Percentiles rank a stretch among this genome's conserved stretches.
These are phyloP conservation scores for Karstenula rhodostoma DNA, from an alignment of 2,329 filamentous ascomycete species.

Conservation along the genomic window DNA sequence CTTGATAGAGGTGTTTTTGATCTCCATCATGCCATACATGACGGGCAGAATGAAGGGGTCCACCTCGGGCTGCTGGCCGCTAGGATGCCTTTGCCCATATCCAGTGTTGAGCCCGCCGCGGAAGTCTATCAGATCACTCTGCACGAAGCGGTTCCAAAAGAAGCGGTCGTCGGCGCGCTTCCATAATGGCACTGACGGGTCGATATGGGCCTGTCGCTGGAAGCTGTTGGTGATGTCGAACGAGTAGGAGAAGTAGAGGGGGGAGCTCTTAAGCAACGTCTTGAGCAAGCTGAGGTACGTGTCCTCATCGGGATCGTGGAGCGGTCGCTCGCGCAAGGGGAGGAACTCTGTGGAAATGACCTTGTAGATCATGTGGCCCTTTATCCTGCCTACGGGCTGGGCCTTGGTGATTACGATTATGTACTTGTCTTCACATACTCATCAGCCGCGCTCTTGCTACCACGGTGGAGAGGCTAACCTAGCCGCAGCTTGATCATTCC, in stretches of 20 bases:
- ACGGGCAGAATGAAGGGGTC: slow-evolving; percentile 95
- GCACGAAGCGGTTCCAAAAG: slow-evolving; percentile 97
- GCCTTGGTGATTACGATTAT: slow-evolving; percentile 96
- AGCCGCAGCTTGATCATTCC: slow-evolving; percentile 93
- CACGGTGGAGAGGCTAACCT: slow-evolving; percentile 62
- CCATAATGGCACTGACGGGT: slow-evolving; percentile 81
- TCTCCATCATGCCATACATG: slow-evolving; percentile 95
- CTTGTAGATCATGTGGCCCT: slow-evolving; percentile 96
- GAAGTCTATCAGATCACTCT: slow-evolving; percentile 90
- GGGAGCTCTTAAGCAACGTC: slow-evolving; percentile 79
- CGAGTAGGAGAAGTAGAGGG: slow-evolving; percentile 98
- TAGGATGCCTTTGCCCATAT: slow-evolving; percentile 66
- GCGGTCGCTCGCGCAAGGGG: slow-evolving; percentile 87
- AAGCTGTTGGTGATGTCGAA: slow-evolving; percentile 97
- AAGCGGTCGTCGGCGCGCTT: slow-evolving; percentile 94
- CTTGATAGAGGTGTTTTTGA: slow-evolving; percentile 86
- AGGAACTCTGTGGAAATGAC: slow-evolving; percentile 90
- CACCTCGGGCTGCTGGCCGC: slow-evolving; percentile 74
- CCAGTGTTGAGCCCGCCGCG: slow-evolving; percentile 65
- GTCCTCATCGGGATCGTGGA: slow-evolving; percentile 94
- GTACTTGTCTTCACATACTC: slow-evolving; percentile 76
- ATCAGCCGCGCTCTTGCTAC: slow-evolving; percentile 25
- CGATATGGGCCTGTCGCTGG: slow-evolving; percentile 85
- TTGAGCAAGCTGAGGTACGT: slow-evolving; percentile 85
- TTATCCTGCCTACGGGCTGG: slow-evolving; percentile 86